Conservation (phyloP, 2,329 filamentous ascomycete genomes). For the Cercospora sojina region DNA sequence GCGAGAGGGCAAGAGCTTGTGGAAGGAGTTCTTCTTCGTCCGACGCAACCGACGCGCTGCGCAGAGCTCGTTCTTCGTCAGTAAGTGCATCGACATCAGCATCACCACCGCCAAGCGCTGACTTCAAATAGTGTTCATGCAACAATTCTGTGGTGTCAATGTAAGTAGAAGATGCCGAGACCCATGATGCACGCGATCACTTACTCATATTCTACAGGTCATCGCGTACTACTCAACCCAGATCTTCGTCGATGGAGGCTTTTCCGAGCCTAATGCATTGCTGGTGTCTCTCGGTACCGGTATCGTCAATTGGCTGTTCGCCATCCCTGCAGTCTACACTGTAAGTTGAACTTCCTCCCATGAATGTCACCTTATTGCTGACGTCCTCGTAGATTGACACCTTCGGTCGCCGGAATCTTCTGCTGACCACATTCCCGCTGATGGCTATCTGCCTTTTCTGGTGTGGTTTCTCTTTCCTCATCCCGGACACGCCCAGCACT, state of each 20-base stretch:
- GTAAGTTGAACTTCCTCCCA: constrained; percentile 11
- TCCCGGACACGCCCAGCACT: constrained; percentile 29
- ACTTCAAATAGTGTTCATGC: constrained; percentile 32
- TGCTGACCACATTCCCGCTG: constrained; percentile 47
- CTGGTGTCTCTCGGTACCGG: constrained; percentile 37
- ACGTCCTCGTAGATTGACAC: constrained; percentile 45
- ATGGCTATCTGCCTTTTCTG: constrained; percentile 52
- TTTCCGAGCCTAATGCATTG: constrained; percentile 29
- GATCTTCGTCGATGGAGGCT: constrained; percentile 34
- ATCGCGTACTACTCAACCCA: constrained; percentile 36
- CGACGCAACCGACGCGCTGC: constrained; percentile 36
- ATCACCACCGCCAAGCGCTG: neutral
- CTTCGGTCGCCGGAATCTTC: constrained; percentile 46
- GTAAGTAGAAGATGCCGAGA: neutral
- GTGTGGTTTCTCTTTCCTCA: constrained; percentile 44
- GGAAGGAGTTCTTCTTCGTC: constrained; percentile 40
- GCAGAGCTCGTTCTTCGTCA: constrained; percentile 37
- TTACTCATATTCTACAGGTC: constrained; percentile 21
- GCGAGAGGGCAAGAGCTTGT: constrained; percentile 41
- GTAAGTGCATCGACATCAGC: neutral
- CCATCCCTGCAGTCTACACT: constrained; percentile 23
- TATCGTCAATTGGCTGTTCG: constrained; percentile 27
- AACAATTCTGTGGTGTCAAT: constrained; percentile 32
- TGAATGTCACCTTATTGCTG: neutral
- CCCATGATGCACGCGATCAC: neutral